Evolutionary conservation across 495 filamentous ascomycete species (phyloP).

Genomic region (Thozetella sp.): DNA sequence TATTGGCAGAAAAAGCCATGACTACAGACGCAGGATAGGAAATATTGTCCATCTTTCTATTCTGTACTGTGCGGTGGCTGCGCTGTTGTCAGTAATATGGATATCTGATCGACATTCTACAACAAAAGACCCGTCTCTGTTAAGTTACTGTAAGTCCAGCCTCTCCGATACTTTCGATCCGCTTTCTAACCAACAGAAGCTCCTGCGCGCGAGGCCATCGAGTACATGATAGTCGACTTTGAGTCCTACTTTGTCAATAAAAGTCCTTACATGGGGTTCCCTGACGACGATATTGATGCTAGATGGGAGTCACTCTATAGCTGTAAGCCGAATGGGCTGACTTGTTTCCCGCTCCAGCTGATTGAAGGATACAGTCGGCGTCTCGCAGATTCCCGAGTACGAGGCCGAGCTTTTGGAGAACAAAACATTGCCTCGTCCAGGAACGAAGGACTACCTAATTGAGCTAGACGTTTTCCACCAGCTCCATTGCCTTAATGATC

Average conservation of each 20-base stretch:
- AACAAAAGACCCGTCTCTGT: not conserved
- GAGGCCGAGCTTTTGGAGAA: not conserved
- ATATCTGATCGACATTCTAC: not conserved
- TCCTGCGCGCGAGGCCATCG: not conserved
- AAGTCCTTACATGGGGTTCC: not conserved
- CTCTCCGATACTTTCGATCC: not conserved
- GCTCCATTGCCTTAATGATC: not conserved
- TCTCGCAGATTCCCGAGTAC: not conserved
- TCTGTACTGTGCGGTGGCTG: not conserved
- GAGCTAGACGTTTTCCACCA: not conserved
- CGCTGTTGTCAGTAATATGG: not conserved
- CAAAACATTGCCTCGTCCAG: conserved; percentile 1
- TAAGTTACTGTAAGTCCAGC: not conserved
- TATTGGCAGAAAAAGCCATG: not conserved
- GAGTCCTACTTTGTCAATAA: not conserved
- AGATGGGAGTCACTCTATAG: not conserved
- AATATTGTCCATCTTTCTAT: not conserved
- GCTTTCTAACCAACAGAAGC: not conserved
- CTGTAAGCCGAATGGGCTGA: not conserved
- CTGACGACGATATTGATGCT: not conserved
- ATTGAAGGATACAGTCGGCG: not conserved
- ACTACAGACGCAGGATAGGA: not conserved
- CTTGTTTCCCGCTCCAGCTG: not conserved
- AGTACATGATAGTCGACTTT: not conserved
- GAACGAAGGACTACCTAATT: conserved; percentile 3